Evolutionary conservation across 75 land plant species (phyloP), one percentile per base, ranked within the genome.

Genomic region (Pinus albicaulis): DNA sequence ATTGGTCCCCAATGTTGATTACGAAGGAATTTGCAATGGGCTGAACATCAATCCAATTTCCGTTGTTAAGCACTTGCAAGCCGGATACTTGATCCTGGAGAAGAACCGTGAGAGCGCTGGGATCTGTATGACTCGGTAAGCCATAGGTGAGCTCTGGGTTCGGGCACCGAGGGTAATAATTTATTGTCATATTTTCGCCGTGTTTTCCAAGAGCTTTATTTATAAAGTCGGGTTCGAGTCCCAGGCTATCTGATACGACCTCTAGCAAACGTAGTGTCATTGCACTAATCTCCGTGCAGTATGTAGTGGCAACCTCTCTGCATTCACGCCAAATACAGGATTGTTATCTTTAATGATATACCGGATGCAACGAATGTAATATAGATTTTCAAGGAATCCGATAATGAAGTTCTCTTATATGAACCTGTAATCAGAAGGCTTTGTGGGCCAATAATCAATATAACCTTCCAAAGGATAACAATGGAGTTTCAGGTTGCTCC

Each of bases 401-500:
- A 24, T 0, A 23, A 1, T 25, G 12, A 25, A 60, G 12, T 0
- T 0, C 11, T 13, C 20, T 7, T 34, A 15, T 19, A 41, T 17
- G 17, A 55, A 91, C 98, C 87, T 92, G 87, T 90, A 94, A 15
- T 87, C 72, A 31, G 91, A 78, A 23, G 95, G 95, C 44, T 75
- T 60, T 57, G 83, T 76, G n/a, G 99, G 99, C 99, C 99, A 96
- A 16, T 76, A 77, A 13, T 80, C 81, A 2, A 82, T 85, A 26
- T 87, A 86, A 53, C 91, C 78, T 11, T 85, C 75, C 11, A 94
- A 77, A 20, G 99, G 99, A 61, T 90, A 80, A 48, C 98, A 86
- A 76, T 93, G 99, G 82, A 87, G 98, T 22, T 93, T 82, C 34
- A 94, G 79, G 79, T 87, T 94, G 57, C 94, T 93, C 55, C 99